phyloP scores from a whole-genome alignment of 2,329 filamentous ascomycete genomes.

The Microcyclospora tardicrescens region DNA sequence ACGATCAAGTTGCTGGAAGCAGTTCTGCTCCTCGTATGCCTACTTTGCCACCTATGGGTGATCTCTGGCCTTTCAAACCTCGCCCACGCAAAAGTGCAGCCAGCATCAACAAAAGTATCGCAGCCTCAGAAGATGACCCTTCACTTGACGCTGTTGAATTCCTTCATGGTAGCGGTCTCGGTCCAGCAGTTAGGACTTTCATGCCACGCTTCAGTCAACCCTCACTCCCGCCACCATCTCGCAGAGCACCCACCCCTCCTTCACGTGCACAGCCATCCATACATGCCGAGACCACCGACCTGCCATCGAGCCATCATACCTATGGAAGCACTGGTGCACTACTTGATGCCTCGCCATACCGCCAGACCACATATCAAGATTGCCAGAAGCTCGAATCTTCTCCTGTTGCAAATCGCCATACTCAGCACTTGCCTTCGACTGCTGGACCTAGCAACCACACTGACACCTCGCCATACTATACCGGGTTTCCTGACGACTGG shows the following conservation, averaged over 20 bases:
- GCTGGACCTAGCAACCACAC: neutral
- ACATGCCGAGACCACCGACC: conserved; percentile 11
- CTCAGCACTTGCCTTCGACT: neutral
- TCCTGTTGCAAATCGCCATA: neutral
- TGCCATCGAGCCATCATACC: conserved; percentile 18
- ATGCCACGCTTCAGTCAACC: neutral
- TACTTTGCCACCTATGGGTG: neutral
- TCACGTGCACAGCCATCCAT: conserved; percentile 4
- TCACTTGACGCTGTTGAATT: neutral
- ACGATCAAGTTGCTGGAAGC: neutral
- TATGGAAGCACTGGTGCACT: conserved; percentile 20
- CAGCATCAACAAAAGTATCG: neutral
- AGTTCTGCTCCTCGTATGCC: neutral
- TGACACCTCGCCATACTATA: neutral
- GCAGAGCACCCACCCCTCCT: conserved; percentile 6
- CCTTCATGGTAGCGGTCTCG: neutral
- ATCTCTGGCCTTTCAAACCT: neutral
- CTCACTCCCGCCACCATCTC: conserved; percentile 1
- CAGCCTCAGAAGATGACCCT: neutral
- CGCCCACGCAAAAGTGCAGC: neutral
- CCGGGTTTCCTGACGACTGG: neutral
- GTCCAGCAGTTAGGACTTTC: neutral
- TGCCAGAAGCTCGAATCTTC: neutral
- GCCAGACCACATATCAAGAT: conserved; percentile 8
- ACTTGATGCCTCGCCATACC: conserved; percentile 3